phyloP scores from a whole-genome alignment of 805 yeast species.

The Myxozyma udenii region DNA sequence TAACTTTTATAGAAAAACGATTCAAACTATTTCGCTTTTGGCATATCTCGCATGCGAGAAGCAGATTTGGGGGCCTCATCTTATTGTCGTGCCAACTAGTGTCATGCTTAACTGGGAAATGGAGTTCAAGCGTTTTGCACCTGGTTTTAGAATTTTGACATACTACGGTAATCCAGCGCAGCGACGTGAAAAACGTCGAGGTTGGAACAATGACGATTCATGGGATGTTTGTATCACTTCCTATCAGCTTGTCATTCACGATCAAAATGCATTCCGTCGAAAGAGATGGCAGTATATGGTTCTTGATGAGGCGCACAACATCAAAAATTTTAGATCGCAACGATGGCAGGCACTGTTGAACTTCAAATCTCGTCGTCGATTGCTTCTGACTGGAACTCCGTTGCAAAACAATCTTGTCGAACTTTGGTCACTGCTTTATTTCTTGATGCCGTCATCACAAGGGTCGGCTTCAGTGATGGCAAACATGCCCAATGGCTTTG shows the following conservation, averaged over 20 bases:
- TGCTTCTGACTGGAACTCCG: conserved; percentile 94
- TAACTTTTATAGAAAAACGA: conserved; percentile 57
- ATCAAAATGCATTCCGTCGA: conserved; percentile 87
- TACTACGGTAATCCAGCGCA: conserved; percentile 97
- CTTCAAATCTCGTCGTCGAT: conserved; percentile 85
- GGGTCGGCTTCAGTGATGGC: conserved; percentile 60
- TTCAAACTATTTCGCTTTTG: conserved; percentile 85
- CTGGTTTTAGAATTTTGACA: conserved; percentile 92
- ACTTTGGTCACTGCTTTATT: conserved; percentile 91
- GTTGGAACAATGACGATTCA: conserved; percentile 95
- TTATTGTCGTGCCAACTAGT: conserved; percentile 94
- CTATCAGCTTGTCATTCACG: conserved; percentile 95
- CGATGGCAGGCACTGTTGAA: conserved; percentile 95
- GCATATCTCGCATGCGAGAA: conserved; percentile 90
- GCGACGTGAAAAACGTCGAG: conserved; percentile 89
- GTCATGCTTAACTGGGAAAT: conserved; percentile 98
- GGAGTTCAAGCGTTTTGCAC: conserved; percentile 98
- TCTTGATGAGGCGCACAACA: conserved; percentile 96
- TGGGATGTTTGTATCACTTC: conserved; percentile 97
- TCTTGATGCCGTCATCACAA: conserved; percentile 88
- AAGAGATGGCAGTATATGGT: conserved; percentile 96
- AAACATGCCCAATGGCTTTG: conserved; percentile 93
- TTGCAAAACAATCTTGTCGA: conserved; percentile 92
- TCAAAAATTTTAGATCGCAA: conserved; percentile 91
- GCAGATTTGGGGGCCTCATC: conserved; percentile 96